These are phyloP conservation scores for Alternaria viburni DNA, from an alignment of 2,329 filamentous ascomycete species.

Conservation along the genomic window DNA sequence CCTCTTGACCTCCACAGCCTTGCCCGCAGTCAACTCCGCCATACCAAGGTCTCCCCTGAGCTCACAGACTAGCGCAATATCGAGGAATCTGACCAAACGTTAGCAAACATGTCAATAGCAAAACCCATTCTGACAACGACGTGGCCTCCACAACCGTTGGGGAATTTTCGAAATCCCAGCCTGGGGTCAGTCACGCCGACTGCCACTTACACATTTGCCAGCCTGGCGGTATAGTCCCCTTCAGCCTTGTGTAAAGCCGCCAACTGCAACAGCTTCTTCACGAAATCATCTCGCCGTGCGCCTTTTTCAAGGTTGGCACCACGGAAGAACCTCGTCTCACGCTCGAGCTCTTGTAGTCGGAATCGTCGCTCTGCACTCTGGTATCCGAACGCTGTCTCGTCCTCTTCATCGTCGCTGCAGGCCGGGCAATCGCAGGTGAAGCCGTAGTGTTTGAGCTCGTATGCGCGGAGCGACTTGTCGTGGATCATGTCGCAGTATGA, in stretches of 20 bases:
- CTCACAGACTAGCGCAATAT: slow-evolving; percentile 43
- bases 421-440: slow-evolving; percentile 48
- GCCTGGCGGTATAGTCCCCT: slow-evolving; percentile 26
- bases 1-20: slow-evolving; percentile 36
- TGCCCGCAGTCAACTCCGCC: slow-evolving; percentile 26
- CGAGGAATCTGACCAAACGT: slow-evolving; percentile 31
- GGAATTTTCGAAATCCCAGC: not conserved
- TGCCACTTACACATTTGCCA: slow-evolving; percentile 36
- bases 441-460: slow-evolving; percentile 46
- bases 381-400: slow-evolving; percentile 32
- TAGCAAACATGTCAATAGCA: not conserved
- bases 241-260: slow-evolving; percentile 37
- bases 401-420: slow-evolving; percentile 40
- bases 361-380: slow-evolving; percentile 41
- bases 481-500: slow-evolving; percentile 48
- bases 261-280: slow-evolving; percentile 34
- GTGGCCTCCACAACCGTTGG: not conserved
- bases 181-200: not conserved
- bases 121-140: not conserved
- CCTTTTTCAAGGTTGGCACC: slow-evolving; percentile 20
- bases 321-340: slow-evolving; percentile 30
- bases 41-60: slow-evolving; percentile 24
- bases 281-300: slow-evolving; percentile 17
- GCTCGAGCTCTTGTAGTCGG: slow-evolving; percentile 42
- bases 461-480: slow-evolving; percentile 34